A percentile compares a stretch with the other conserved stretches of the same genome.
phyloP scores from a whole-genome alignment of 805 yeast species.

The Lipomyces kockii region DNA sequence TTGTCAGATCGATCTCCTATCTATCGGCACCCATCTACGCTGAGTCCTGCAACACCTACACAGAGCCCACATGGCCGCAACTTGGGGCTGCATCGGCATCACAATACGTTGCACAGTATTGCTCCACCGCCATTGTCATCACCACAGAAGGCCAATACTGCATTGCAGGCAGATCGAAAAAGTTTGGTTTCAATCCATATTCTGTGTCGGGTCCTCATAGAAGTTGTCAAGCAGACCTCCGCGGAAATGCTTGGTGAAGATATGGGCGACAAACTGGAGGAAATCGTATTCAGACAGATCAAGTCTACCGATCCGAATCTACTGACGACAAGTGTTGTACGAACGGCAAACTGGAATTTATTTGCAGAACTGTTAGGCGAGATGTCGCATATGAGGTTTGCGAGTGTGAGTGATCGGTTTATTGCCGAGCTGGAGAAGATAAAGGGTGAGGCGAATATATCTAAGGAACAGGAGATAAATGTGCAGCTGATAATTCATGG shows the following conservation, averaged over 20 bases:
- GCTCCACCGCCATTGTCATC: constrained; percentile 3
- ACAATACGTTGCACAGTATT: constrained; percentile 9
- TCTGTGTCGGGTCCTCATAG: constrained; percentile 87
- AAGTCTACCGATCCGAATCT: constrained; percentile 81
- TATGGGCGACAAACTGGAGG: constrained; percentile 82
- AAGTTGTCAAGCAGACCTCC: constrained; percentile 87
- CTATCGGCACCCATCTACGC: constrained; percentile 13
- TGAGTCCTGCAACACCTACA: constrained; percentile 11
- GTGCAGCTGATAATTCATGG: constrained; percentile 82
- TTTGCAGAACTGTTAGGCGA: constrained; percentile 87
- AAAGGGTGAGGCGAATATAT: constrained; percentile 39
- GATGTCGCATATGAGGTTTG: constrained; percentile 82
- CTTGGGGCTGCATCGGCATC: constrained; percentile 23
- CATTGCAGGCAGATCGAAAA: constrained; percentile 83
- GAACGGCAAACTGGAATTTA: constrained; percentile 92
- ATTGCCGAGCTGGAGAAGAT: constrained; percentile 87
- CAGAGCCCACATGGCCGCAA: constrained; percentile 5
- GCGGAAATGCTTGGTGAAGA: constrained; percentile 75
- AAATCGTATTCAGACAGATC: constrained; percentile 87
- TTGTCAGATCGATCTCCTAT: constrained; percentile 34
- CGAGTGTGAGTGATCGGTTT: constrained; percentile 89
- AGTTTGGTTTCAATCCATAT: constrained; percentile 86
- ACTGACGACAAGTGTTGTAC: constrained; percentile 68
- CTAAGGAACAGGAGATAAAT: constrained; percentile 61
- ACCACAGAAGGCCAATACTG: constrained; percentile 53